Evolutionary conservation across 176 grass and related monocot genomes (phyloP).

Genomic region (Eleusine indica): DNA sequence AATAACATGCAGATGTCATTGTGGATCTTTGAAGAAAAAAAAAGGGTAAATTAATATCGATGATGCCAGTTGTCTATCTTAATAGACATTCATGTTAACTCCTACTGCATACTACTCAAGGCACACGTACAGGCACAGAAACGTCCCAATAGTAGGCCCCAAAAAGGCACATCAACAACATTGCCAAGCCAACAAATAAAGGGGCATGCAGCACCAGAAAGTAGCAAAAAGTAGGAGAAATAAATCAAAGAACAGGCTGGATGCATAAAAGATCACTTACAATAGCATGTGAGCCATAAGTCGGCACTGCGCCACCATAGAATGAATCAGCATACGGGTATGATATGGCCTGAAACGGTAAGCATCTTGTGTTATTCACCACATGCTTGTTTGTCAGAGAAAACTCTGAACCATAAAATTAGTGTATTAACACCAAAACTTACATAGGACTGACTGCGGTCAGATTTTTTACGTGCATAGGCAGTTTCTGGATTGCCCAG

Average conservation of each 20-base stretch:
- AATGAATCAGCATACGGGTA: constrained; percentile 79
- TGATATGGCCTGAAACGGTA: constrained; percentile 66
- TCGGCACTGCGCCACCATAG: constrained; percentile 59
- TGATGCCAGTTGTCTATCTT: constrained; percentile 8
- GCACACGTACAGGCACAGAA: constrained; percentile 4
- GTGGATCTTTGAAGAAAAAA: not conserved
- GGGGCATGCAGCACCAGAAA: constrained; percentile 11
- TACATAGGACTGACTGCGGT: constrained; percentile 69
- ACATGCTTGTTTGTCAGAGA: constrained; percentile 27
- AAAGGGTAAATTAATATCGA: not conserved
- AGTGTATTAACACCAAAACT: constrained; percentile 24
- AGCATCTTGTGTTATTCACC: constrained; percentile 41
- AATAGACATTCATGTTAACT: not conserved
- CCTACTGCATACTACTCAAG: not conserved
- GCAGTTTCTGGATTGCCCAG: constrained; percentile 58
- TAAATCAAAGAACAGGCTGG: constrained; percentile 26
- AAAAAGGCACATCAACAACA: constrained; percentile 6
- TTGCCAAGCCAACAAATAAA: constrained; percentile 21
- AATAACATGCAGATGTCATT: not conserved
- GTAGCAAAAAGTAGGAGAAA: not conserved
- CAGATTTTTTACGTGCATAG: constrained; percentile 60
- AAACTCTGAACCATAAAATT: constrained; percentile 26
- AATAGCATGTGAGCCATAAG: constrained; percentile 65
- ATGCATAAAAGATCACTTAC: constrained; percentile 52
- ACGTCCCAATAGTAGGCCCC: constrained; percentile 1